These are phyloP conservation scores for Malus sieversii DNA, from an alignment of 306 rosid species.

Conservation along the genomic window DNA sequence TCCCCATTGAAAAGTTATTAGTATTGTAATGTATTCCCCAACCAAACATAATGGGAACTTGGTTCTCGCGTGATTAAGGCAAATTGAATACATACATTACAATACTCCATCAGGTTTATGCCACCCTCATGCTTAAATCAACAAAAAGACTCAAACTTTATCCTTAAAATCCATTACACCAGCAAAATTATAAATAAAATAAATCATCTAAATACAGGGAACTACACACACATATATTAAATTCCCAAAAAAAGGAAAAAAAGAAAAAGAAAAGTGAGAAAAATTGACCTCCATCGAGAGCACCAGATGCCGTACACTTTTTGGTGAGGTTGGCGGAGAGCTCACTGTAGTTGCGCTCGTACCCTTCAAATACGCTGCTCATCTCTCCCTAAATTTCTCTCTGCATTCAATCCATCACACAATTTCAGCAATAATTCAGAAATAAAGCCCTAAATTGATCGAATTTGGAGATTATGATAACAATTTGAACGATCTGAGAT, in stretches of 20 bases:
- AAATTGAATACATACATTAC: not conserved
- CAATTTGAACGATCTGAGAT: not conserved
- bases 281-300: slow-evolving; percentile 68
- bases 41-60: not conserved
- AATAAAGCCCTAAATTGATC: not conserved
- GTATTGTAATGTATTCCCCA: not conserved
- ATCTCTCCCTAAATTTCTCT: slow-evolving; percentile 29
- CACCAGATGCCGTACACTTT: slow-evolving; percentile 54
- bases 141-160: not conserved
- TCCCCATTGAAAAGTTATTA: too few relatives aligned
- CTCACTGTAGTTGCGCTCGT: slow-evolving; percentile 85
- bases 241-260: not conserved
- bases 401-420: not conserved
- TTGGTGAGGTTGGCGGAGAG: slow-evolving; percentile 66
- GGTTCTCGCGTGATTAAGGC: not conserved
- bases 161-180: not conserved
- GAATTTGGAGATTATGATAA: not conserved
- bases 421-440: slow-evolving; percentile 7
- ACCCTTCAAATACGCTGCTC: slow-evolving; percentile 80
- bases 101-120: not conserved
- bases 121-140: not conserved
- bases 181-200: not conserved
- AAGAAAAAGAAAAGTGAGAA: not conserved
- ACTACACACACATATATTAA: not conserved
- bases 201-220: not conserved